Conservation (phyloP, 306 rosid species). For the Lupinus albus region DNA sequence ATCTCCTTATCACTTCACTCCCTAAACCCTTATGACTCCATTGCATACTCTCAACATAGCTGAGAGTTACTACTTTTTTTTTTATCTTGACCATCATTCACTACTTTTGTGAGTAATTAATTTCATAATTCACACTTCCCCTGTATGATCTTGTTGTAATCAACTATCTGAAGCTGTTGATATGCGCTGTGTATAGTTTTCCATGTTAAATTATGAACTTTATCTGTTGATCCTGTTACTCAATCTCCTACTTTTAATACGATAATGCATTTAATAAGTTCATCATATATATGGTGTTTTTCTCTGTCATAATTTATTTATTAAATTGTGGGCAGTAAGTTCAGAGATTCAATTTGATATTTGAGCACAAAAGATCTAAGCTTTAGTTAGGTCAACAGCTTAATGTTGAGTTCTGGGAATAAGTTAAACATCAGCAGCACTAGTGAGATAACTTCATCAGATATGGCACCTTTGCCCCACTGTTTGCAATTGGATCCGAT, state of each 20-base stretch:
- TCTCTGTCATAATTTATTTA: background rate
- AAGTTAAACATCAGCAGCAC: constrained; percentile 48
- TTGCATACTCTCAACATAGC: background rate
- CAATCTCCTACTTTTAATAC: background rate
- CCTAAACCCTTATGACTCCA: too few relatives aligned
- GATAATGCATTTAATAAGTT: constrained; percentile 8
- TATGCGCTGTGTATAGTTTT: background rate
- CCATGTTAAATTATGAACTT: background rate
- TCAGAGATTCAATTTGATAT: constrained; percentile 28
- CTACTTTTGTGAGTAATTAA: constrained; percentile 11
- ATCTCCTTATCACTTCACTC: too few relatives aligned
- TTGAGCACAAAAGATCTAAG: constrained; percentile 37
- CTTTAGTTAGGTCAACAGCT: constrained; percentile 36
- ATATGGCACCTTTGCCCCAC: constrained; percentile 76
- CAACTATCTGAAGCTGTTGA: background rate
- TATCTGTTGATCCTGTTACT: constrained; percentile 1
- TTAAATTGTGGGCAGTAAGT: constrained; percentile 39
- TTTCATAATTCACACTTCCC: background rate
- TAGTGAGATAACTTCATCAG: constrained; percentile 56
- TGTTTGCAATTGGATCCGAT: constrained; percentile 81
- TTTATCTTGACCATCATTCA: too few relatives aligned
- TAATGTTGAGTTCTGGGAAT: constrained; percentile 71
- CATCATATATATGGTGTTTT: background rate
- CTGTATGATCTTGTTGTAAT: background rate
- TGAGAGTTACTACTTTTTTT: constrained; percentile 1